A percentile compares a stretch with the other conserved stretches of the same genome.
phyloP scores from a whole-genome alignment of 345 rosid genomes.

The Rhodomyrtus tomentosa region DNA sequence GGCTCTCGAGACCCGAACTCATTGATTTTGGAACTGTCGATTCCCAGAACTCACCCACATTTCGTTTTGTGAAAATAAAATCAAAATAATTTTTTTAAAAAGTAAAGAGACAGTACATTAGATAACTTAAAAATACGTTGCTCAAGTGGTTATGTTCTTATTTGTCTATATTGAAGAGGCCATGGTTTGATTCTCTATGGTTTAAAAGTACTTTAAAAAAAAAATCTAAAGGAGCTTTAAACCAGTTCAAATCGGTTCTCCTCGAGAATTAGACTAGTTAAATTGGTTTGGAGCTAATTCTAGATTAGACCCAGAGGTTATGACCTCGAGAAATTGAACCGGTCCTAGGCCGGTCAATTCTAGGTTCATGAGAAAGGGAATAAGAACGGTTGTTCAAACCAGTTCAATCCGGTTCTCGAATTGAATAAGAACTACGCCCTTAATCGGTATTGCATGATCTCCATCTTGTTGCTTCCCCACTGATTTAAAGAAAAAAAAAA shows the following conservation, averaged over 20 bases:
- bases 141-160: background rate
- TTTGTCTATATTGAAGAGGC: background rate
- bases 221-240: background rate
- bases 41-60: background rate
- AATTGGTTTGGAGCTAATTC: background rate
- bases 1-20: background rate
- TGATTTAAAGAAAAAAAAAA: background rate
- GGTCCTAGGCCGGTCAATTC: background rate
- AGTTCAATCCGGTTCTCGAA: background rate
- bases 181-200: background rate
- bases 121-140: background rate
- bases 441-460: background rate
- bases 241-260: background rate
- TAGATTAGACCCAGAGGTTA: too few species aligned
- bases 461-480: background rate
- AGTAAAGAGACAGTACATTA: background rate
- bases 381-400: fast-evolving
- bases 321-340: background rate
- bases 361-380: background rate
- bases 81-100: background rate
- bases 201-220: background rate
- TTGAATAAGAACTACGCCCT: background rate
- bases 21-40: background rate
- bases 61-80: background rate
- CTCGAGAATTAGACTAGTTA: background rate